Evolutionary conservation across 2,329 filamentous ascomycete genomes (phyloP).

Genomic region (Diaporthe caulivora): DNA sequence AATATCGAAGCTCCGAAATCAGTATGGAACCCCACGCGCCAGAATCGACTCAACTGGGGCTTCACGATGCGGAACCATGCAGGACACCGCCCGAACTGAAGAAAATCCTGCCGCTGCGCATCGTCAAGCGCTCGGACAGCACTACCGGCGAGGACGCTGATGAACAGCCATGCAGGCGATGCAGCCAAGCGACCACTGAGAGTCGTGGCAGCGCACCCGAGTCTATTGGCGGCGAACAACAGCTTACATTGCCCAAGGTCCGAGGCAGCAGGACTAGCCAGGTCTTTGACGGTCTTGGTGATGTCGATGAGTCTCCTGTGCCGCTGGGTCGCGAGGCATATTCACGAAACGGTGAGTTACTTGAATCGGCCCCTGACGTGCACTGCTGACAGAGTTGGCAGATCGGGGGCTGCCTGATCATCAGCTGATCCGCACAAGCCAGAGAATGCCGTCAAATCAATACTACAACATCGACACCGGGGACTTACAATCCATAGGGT

Average conservation of each 20-base stretch:
- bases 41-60: constrained; percentile 47
- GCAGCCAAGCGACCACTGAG: constrained; percentile 45
- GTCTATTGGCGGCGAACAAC: constrained; percentile 41
- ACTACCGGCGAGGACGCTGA: constrained; percentile 33
- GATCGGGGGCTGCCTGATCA: background rate
- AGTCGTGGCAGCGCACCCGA: constrained; percentile 44
- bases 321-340: constrained; percentile 32
- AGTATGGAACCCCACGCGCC: constrained; percentile 52
- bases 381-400: background rate
- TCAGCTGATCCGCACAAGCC: background rate
- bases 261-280: constrained; percentile 42
- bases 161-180: constrained; percentile 28
- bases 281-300: constrained; percentile 8
- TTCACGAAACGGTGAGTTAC: constrained; percentile 16
- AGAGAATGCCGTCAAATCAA: constrained; percentile 2
- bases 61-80: constrained; percentile 45
- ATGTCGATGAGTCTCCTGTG: constrained; percentile 25
- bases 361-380: background rate
- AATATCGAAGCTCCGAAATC: constrained; percentile 2
- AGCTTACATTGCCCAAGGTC: constrained; percentile 53
- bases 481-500: constrained; percentile 3
- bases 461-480: background rate
- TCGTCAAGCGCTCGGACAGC: constrained; percentile 57
- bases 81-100: constrained; percentile 27
- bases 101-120: constrained; percentile 60